Evolutionary conservation across 169 alveolate species (phyloP).

Genomic region (Eimeria sp.): DNA sequence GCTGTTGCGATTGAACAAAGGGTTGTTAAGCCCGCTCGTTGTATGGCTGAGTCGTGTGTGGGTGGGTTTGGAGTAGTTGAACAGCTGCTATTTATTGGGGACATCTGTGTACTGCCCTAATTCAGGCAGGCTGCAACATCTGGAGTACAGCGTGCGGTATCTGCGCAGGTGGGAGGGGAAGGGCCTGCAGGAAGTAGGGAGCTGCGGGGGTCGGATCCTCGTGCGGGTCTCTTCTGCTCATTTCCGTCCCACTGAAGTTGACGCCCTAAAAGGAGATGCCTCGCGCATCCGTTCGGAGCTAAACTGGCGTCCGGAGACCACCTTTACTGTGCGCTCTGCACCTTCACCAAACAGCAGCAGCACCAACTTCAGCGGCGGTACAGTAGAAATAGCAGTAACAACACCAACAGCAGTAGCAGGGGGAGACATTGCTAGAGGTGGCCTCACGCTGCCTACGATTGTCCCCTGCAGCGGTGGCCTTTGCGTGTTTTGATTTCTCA

Average conservation of each 20-base stretch:
- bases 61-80: background rate
- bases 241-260: constrained; percentile 88
- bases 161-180: constrained; percentile 85
- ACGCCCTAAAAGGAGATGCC: constrained; percentile 87
- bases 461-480: background rate
- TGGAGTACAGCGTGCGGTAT: background rate
- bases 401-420: background rate
- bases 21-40: background rate
- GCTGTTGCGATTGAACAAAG: background rate
- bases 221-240: constrained; percentile 76
- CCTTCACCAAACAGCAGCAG: background rate
- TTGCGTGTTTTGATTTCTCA: background rate
- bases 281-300: constrained; percentile 84
- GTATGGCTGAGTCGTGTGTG: background rate
- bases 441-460: background rate
- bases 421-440: background rate
- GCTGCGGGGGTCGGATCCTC: constrained; percentile 41
- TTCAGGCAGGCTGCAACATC: background rate
- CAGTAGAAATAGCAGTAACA: background rate
- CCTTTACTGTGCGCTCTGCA: constrained; percentile 59
- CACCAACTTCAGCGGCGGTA: background rate
- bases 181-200: constrained; percentile 86
- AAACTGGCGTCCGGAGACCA: constrained; percentile 85
- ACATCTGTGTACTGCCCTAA: background rate
- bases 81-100: background rate